phyloP scores from a whole-genome alignment of 176 grass and related monocot genomes.

The Dactylis glomerata region DNA sequence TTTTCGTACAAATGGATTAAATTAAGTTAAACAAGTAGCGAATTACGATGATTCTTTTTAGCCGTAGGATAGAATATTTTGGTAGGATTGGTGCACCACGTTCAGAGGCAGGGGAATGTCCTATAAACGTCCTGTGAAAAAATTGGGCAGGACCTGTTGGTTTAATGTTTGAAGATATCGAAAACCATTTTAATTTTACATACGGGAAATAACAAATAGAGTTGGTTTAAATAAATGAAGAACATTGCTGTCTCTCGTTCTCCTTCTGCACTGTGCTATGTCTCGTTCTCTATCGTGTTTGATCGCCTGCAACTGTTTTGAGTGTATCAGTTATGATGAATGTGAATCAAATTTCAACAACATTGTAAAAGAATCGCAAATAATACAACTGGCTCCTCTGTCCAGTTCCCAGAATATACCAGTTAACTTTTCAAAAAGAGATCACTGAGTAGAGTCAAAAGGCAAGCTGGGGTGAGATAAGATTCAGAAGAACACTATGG shows the following conservation, averaged over 20 bases:
- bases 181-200: slow-evolving; percentile 23
- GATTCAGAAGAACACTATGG: no score
- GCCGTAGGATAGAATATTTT: slow-evolving; percentile 58
- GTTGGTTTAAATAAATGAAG: not conserved
- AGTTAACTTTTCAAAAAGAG: no score
- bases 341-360: no score
- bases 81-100: slow-evolving; percentile 18
- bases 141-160: slow-evolving; percentile 5
- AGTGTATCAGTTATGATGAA: no score
- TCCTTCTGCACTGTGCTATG: no score
- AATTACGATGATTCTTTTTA: slow-evolving; percentile 64
- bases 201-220: not conserved
- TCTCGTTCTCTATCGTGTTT: not conserved
- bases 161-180: not conserved
- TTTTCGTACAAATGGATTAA: slow-evolving; percentile 15
- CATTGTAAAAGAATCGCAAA: no score
- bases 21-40: slow-evolving; percentile 25
- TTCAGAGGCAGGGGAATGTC: not conserved
- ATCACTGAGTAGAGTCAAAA: no score
- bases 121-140: slow-evolving; percentile 10
- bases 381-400: no score
- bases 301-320: not conserved
- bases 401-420: no score
- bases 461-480: no score
- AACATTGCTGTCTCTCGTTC: not conserved